Base-by-base conservation (phyloP, 2,329 filamentous ascomycete genomes). In the Microdochium nivale region DNA sequence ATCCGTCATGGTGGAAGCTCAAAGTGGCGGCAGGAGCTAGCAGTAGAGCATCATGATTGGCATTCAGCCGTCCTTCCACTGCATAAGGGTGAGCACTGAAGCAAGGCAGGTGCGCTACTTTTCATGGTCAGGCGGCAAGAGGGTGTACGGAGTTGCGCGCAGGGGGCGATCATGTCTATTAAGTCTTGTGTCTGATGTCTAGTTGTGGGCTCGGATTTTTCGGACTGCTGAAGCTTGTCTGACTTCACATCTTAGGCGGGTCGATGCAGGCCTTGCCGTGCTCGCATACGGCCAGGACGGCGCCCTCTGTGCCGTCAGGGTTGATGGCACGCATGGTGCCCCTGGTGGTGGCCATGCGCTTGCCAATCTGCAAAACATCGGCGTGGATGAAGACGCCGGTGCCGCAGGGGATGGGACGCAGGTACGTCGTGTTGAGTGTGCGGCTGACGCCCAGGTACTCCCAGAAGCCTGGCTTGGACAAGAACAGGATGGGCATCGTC, bases 361-460 rank as follows among this genome's bases (percentile, higher is more conserved):
- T 70, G 2, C 78, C 78, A 33, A 67, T 64, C 53, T 76, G 71
- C 2, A 79, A 62, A 13, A 80, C 56, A 55, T 75, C 73, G 59
- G 71, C 73, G 32, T 71, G 67, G 46, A 81, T 62, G 47, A 73
- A 56, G 21, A 74, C 62, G 47, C 67, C 66, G 1, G 60, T 64
- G 10, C 78, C 82, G 13, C 64, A 61, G 1, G 78, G 77, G 2
- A 78, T 74, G 1, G 86, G 85, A 1, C 83, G 75, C 54, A 89
- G 67, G 64, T 87, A 90, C 0, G 82, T 87, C 43, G 86, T 75
- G 59, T 77, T 81, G 51, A 90, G 71, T 25, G 80, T 83, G 53
- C 86, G 76, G 61, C 74, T 82, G 25, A 89, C 84, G 35, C 86
- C 85, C 24, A 83, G 73, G 37, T 68, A 70, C 52, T 74, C 68